Base-by-base conservation (phyloP, 208 protist genomes). In the Trypanosoma cruzi region DNA sequence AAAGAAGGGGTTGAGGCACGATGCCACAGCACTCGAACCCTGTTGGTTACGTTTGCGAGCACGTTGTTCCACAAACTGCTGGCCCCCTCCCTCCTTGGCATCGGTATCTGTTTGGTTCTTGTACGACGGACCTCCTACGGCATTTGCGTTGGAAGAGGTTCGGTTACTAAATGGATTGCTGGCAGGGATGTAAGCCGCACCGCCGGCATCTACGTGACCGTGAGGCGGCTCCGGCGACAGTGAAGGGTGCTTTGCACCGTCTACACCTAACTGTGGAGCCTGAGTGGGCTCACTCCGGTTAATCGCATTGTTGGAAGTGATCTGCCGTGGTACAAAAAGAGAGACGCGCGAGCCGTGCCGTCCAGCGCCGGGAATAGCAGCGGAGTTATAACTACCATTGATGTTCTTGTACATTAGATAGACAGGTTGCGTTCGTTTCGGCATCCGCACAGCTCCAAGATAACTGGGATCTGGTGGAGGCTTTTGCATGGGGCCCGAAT, bases 1-100 rank as follows among this genome's bases (percentile, higher is more conserved):
- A 76, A 81, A 81, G 26, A 86, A 79, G 32, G 80, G 76, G 66
- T 88, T 90, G 20, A 80, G 44, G 55, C 77, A 77, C 29, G 53
- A 62, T 0, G 59, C 62, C 22, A 71, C 58, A 13, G 24, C 57
- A 44, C 54, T 53, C 36, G 66, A 55, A 26, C 65, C 73, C 36
- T 73, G 60, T 28, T 79, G 73, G 56, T 40, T 64, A 28, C 65
- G 66, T 37, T 73, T 79, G 28, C 59, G 54, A 16, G 36, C 48
- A 44, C 64, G 49, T 52, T 64, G 66, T 10, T 77, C 64, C 14
- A 4, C 28, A n/a, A 56, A 22, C 22, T 32, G 31, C 13, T 44
- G 55, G 26, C 0, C 1, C 7, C 13, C 1, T 1, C 16, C 34
- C 7, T 34, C 50, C 1, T 62, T 36, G 6, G 8, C 3, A 20